A percentile compares a stretch with the other conserved stretches of the same genome.
phyloP scores from a whole-genome alignment of 2,329 filamentous ascomycete genomes.

The Fusarium cicatricum region DNA sequence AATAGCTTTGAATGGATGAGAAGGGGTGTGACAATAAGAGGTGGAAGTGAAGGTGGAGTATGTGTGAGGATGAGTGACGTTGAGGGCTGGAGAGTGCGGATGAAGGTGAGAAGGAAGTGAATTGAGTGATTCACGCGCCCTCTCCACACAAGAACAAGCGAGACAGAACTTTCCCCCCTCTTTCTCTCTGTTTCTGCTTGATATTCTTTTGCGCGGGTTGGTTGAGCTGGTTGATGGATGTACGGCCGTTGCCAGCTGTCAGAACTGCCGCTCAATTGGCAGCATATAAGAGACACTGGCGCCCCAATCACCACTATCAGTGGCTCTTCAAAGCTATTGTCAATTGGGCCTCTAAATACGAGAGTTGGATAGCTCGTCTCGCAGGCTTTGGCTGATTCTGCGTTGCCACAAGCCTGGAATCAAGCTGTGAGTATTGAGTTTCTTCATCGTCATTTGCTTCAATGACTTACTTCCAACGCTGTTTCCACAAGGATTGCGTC shows the following conservation, averaged over 20 bases:
- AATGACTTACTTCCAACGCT: neutral
- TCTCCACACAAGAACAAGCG: neutral
- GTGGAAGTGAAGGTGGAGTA: constrained; percentile 7
- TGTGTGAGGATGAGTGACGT: neutral
- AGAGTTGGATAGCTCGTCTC: neutral
- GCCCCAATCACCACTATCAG: neutral
- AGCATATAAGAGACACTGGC: too few species aligned
- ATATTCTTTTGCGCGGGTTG: neutral
- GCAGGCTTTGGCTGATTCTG: neutral
- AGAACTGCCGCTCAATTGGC: constrained; percentile 9
- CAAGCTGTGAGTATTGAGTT: neutral
- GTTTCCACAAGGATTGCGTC: neutral
- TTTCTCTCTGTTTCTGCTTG: neutral
- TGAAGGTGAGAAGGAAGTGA: neutral
- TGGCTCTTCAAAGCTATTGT: neutral
- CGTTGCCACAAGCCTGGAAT: neutral
- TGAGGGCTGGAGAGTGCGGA: neutral
- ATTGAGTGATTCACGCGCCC: neutral
- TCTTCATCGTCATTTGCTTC: neutral
- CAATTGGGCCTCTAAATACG: too few species aligned
- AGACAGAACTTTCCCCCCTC: neutral
- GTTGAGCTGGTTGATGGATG: neutral
- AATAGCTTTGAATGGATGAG: neutral
- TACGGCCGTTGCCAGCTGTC: constrained; percentile 26
- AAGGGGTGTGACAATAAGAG: constrained; percentile 6